phyloP scores from a whole-genome alignment of 257 asterid genomes.

The Orobanche coerulescens region DNA sequence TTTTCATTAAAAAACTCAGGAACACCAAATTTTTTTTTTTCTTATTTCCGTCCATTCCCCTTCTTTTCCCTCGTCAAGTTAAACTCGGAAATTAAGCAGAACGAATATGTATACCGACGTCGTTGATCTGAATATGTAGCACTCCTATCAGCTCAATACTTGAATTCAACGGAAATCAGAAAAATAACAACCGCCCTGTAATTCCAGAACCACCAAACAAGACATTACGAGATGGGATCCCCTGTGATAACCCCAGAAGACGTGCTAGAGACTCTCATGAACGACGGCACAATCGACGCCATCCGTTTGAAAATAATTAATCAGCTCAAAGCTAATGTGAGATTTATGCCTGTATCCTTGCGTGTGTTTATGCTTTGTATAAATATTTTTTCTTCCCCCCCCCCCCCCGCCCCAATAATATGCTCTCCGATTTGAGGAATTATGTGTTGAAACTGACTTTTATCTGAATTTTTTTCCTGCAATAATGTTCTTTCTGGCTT shows the following conservation, averaged over 20 bases:
- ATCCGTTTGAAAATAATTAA: conserved; percentile 76
- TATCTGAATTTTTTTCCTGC: no score
- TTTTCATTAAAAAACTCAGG: no score
- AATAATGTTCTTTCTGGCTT: neutral
- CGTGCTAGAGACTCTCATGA: conserved; percentile 84
- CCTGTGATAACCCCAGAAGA: conserved; percentile 76
- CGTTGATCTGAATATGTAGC: neutral
- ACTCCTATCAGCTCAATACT: conserved; percentile 5
- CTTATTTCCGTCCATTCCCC: no score
- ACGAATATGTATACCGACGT: neutral
- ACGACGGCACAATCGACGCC: conserved; percentile 88
- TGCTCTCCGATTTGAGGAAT: neutral
- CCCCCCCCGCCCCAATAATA: no score
- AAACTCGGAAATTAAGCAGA: no score
- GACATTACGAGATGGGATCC: conserved; percentile 34
- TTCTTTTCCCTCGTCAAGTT: no score
- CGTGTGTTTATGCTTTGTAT: neutral
- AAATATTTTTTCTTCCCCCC: no score
- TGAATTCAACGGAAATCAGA: neutral
- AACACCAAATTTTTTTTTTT: no score
- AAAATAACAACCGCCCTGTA: neutral
- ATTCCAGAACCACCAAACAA: conserved; percentile 11
- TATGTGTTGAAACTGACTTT: no score
- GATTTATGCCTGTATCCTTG: conserved; percentile 11
- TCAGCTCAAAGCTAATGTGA: conserved; percentile 87